Conservation (phyloP, 1,139 yeast genomes). For the Protomyces arabidopsidicola region DNA sequence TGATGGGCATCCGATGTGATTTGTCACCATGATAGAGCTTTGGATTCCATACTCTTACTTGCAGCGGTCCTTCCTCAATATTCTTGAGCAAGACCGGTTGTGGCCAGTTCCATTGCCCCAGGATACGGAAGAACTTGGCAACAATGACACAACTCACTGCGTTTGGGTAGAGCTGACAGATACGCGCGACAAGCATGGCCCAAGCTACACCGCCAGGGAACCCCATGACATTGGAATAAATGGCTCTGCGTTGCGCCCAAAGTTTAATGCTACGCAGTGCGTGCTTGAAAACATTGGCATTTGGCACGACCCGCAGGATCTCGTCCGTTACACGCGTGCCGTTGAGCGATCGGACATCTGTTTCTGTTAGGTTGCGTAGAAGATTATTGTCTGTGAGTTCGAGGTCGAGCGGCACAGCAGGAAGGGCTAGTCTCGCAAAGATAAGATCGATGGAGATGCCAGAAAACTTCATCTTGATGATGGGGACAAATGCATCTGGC, state of each 20-base stretch:
- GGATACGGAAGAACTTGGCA: slow-evolving; percentile 78
- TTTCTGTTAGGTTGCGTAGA: slow-evolving; percentile 79
- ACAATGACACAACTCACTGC: slow-evolving; percentile 90
- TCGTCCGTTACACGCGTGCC: slow-evolving; percentile 98
- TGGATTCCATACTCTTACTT: slow-evolving; percentile 97
- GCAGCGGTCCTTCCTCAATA: slow-evolving; percentile 95
- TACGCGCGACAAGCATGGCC: slow-evolving; percentile 98
- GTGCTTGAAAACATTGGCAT: slow-evolving; percentile 85
- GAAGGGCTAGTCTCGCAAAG: slow-evolving; percentile 72
- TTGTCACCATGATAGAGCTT: slow-evolving; percentile 80
- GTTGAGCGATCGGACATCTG: slow-evolving; percentile 78
- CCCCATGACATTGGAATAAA: slow-evolving; percentile 90
- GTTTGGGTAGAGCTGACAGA: slow-evolving; percentile 92
- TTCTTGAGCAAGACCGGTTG: slow-evolving; percentile 89
- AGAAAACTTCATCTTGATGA: slow-evolving; percentile 76
- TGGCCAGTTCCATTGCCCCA: slow-evolving; percentile 95
- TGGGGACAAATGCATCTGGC: slow-evolving; percentile 96
- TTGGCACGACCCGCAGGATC: slow-evolving; percentile 80
- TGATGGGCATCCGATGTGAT: slow-evolving; percentile 94
- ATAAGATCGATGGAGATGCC: slow-evolving; percentile 90
- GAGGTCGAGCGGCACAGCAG: slow-evolving; percentile 71
- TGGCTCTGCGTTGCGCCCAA: slow-evolving; percentile 95
- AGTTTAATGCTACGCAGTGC: slow-evolving; percentile 87
- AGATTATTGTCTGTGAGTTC: slow-evolving; percentile 79
- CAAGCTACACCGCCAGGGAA: slow-evolving; percentile 99